Conservation (phyloP, 495 filamentous ascomycete species). For the Aspergillus panamensis region DNA sequence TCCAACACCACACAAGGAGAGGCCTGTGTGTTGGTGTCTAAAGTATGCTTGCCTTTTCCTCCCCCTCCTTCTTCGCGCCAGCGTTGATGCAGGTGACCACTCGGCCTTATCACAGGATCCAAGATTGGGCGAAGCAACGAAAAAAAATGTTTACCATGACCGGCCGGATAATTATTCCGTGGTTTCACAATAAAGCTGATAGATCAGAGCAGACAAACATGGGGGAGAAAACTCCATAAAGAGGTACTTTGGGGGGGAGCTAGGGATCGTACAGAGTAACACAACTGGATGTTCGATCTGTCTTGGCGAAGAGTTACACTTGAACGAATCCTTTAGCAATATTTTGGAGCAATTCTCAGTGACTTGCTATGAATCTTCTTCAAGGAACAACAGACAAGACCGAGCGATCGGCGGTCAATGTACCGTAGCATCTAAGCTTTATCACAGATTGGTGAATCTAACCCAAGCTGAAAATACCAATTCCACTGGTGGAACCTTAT, state of each 20-base stretch:
- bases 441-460: constrained; percentile 3
- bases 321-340: background rate
- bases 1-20: background rate
- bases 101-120: background rate
- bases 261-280: background rate
- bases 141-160: background rate
- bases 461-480: constrained; percentile 5
- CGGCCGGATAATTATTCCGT: constrained; percentile 1
- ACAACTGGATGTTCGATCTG: background rate
- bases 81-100: constrained; percentile 9
- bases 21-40: constrained; percentile 10
- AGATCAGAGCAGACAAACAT: background rate
- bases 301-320: background rate
- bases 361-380: constrained; percentile 3
- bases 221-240: background rate
- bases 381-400: constrained; percentile 1
- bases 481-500: constrained; percentile 20
- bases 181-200: background rate
- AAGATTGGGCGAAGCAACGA: background rate
- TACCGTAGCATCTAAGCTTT: constrained; percentile 9
- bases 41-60: constrained; percentile 5
- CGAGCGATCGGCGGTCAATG: constrained; percentile 19
- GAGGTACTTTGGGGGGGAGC: background rate
- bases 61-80: background rate
- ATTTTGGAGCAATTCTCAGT: background rate